Conservation (phyloP, 257 asterid genomes). For the Verbascum thapsus region DNA sequence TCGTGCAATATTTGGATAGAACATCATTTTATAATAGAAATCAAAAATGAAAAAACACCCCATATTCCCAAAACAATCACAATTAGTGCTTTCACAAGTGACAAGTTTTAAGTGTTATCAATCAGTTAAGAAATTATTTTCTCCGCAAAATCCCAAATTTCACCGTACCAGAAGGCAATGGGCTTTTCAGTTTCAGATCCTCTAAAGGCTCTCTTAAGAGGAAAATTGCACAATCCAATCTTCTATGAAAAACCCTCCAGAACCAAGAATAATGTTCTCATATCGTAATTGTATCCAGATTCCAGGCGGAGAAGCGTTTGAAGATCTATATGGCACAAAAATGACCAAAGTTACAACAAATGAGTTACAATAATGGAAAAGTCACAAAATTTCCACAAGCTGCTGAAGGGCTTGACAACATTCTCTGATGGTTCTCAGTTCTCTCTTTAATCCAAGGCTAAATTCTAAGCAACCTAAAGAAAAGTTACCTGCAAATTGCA, state of each 20-base stretch:
- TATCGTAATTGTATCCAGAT: too few species aligned
- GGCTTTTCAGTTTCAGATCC: neutral
- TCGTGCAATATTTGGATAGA: too few species aligned
- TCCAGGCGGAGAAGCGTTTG: neutral
- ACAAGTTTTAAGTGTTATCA: neutral
- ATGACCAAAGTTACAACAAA: conserved; percentile 12
- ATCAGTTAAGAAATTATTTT: neutral
- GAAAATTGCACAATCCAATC: conserved; percentile 12
- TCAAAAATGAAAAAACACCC: neutral
- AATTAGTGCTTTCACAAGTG: neutral
- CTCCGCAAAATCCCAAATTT: neutral
- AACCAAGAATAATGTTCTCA: conserved; percentile 2
- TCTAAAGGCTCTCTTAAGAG: neutral
- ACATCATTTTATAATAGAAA: too few species aligned
- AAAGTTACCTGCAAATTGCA: conserved; percentile 31
- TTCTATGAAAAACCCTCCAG: conserved; percentile 5
- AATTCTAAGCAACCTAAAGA: conserved; percentile 21
- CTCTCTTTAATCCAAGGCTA: conserved; percentile 16
- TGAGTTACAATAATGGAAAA: neutral
- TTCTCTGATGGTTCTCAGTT: conserved; percentile 10
- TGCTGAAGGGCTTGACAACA: neutral
- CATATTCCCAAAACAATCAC: neutral
- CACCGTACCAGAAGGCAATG: neutral
- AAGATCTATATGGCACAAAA: neutral
- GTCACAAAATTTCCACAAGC: neutral